A percentile compares a stretch with the other conserved stretches of the same genome.
Conservation (phyloP, 306 rosid species). For the Sphenostylis stenocarpa region DNA sequence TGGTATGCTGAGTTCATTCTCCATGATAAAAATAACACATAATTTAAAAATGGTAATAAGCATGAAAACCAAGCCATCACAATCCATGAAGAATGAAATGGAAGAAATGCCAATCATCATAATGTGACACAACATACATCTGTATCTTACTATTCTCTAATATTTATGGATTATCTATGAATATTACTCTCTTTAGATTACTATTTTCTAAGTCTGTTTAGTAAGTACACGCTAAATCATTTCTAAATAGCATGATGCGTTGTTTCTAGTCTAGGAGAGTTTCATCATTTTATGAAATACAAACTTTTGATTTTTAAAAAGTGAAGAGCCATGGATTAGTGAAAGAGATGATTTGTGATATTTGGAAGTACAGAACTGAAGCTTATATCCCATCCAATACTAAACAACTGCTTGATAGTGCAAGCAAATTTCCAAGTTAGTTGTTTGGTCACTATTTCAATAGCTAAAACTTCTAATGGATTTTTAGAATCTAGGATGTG, state of each 20-base stretch:
- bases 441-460: neutral
- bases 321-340: neutral
- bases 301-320: conserved; percentile 14
- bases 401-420: conserved; percentile 13
- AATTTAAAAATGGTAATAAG: neutral
- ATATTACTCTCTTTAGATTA: conserved; percentile 3
- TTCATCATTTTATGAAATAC: conserved; percentile 24
- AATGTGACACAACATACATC: neutral
- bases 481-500: neutral
- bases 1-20: conserved; percentile 20
- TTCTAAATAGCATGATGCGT: neutral
- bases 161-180: neutral
- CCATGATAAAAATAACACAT: neutral
- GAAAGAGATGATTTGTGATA: conserved; percentile 5
- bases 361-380: conserved; percentile 10
- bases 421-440: neutral
- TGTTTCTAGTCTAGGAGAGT: neutral
- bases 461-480: neutral
- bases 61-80: neutral
- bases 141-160: neutral
- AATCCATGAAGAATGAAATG: conserved; percentile 11
- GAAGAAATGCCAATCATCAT: conserved; percentile 3
- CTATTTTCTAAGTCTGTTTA: neutral
- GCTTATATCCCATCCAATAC: neutral
- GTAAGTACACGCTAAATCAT: neutral